Evolutionary conservation across 2,329 filamentous ascomycete species (phyloP).

Genomic region (Colletotrichum liriopes): DNA sequence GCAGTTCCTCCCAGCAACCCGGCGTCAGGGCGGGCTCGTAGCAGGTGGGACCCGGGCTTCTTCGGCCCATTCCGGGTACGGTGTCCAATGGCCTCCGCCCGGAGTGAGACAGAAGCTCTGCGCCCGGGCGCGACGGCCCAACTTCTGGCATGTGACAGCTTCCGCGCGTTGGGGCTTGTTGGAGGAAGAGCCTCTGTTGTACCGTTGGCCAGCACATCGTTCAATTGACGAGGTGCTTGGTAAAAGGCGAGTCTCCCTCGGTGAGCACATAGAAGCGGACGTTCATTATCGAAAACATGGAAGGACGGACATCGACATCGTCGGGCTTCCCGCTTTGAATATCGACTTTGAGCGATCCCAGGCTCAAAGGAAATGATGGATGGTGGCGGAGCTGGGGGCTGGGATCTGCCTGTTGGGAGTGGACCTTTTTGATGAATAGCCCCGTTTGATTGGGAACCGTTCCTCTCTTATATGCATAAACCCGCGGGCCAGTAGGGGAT

Average conservation of each 20-base stretch:
- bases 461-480: conserved; percentile 12
- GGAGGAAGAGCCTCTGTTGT: background rate
- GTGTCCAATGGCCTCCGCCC: conserved; percentile 33
- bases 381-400: background rate
- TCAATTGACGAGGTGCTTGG: background rate
- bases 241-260: background rate
- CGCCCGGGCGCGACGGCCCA: background rate
- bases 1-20: background rate
- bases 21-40: conserved; percentile 19
- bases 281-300: background rate
- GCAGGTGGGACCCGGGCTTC: conserved; percentile 28
- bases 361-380: conserved; percentile 5
- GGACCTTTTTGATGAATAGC: conserved; percentile 19
- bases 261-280: background rate
- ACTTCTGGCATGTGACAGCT: conserved; percentile 30
- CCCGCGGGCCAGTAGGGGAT: background rate
- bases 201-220: background rate
- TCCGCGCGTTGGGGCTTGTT: background rate
- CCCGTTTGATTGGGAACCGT: background rate
- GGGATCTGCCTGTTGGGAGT: conserved; percentile 8
- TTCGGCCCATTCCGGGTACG: conserved; percentile 33
- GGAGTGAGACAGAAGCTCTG: conserved; percentile 17
- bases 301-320: background rate
- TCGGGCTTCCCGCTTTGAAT: background rate
- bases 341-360: background rate